Evolutionary conservation across 1,139 yeast species (phyloP), one percentile per base, ranked within the genome.

Genomic region (Pichia norvegensis): DNA sequence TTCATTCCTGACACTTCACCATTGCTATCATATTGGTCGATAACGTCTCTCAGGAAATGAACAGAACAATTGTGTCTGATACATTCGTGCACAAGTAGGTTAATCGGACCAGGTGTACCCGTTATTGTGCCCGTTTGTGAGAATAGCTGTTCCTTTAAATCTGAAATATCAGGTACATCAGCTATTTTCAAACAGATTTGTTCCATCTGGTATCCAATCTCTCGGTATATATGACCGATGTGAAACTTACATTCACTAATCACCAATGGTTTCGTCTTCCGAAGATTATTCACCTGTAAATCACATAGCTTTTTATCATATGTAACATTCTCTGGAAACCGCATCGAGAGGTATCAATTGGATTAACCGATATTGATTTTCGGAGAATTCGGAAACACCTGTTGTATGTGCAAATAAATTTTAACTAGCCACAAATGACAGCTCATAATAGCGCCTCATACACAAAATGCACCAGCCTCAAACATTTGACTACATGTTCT

Each of bases 221-320:
- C 46, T 16, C 43, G 31, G 21, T 48, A 44, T 3, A 48, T 48
- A 29, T 48, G 51, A 11, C 49, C 43, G 14, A 48, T 41, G n/a
- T 48, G 51, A 33, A 48, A 48, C 22, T 48, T 48, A 29, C 47
- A 42, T 22, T 46, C 46, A 42, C 51, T 46, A 38, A 43, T 44
- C 5, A 48, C 49, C 4, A 46, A 19, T 17, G 51, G 49, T 23
- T 42, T 42, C 1, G 47, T 42, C 31, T 48, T 48, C 2, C 51
- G 40, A 4, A 48, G 21, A 38, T 44, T 48, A 21, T 38, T 44
- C 10, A 44, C 46, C n/a, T 48, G 49, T 25, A 44, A 16, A 16
- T 44, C 36, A 23, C 51, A 48, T 6, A 46, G 27, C 11, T 46
- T 44, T 6, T 46, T 42, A 23, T 48, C 49, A 31, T 33, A 48